Conservation (phyloP, 2,329 filamentous ascomycete species). For the Colletotrichum chrysophilum region DNA sequence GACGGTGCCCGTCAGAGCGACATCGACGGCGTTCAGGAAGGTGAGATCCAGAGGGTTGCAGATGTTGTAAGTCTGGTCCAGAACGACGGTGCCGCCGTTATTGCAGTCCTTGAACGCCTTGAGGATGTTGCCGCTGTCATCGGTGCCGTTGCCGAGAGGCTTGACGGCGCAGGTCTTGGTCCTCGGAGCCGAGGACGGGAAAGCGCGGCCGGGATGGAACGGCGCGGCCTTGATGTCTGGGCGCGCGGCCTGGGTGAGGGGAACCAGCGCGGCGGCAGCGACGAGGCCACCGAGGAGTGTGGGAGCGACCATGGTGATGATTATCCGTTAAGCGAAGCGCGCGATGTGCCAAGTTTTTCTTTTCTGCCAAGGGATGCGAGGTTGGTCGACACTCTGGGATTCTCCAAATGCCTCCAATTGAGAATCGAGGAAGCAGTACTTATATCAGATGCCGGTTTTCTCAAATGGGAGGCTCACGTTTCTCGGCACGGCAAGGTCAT, state of each 20-base stretch:
- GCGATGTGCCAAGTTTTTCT: background rate
- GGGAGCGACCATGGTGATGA: slow-evolving; percentile 7
- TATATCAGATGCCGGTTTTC: slow-evolving; percentile 1
- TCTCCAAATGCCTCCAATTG: background rate
- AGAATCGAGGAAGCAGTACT: slow-evolving; percentile 1
- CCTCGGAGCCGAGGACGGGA: slow-evolving; percentile 24
- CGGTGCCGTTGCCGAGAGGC: slow-evolving; percentile 31
- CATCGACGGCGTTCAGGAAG: slow-evolving; percentile 67
- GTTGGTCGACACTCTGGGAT: background rate
- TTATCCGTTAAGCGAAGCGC: background rate
- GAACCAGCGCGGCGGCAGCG: slow-evolving; percentile 11
- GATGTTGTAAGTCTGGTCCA: slow-evolving; percentile 65
- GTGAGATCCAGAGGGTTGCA: slow-evolving; percentile 70
- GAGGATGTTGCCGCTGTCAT: slow-evolving; percentile 47
- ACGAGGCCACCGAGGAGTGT: slow-evolving; percentile 17
- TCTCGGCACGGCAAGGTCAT: background rate
- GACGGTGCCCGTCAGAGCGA: slow-evolving; percentile 61
- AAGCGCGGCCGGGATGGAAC: slow-evolving; percentile 20
- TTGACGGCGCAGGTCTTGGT: slow-evolving; percentile 30
- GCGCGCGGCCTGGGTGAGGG: slow-evolving; percentile 11
- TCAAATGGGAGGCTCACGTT: background rate
- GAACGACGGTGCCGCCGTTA: slow-evolving; percentile 65
- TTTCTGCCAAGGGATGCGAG: slow-evolving; percentile 7
- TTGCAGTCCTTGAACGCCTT: slow-evolving; percentile 63
- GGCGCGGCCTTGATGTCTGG: slow-evolving; percentile 24